Evolutionary conservation across 805 yeast species (phyloP).

Genomic region (Suhomyces sp.): DNA sequence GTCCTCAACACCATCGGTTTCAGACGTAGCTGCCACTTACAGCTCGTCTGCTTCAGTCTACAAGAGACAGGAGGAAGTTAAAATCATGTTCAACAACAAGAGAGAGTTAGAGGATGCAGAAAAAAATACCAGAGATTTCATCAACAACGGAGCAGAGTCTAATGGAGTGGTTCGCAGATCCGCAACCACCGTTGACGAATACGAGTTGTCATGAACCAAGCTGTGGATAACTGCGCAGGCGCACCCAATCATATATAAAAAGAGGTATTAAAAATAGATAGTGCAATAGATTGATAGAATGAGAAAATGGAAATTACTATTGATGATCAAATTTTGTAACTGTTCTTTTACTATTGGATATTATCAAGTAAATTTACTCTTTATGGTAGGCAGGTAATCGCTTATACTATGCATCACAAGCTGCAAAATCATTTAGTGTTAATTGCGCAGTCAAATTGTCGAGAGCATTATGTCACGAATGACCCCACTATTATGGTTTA

Average conservation of each 20-base stretch:
- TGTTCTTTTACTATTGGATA: too few species aligned
- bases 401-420: too few species aligned
- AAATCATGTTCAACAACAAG: conserved; percentile 17
- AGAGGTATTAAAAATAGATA: too few species aligned
- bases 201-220: conserved; percentile 1
- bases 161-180: conserved; percentile 2
- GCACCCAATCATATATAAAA: conserved; percentile 1
- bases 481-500: too few species aligned
- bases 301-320: too few species aligned
- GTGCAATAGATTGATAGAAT: too few species aligned
- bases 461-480: too few species aligned
- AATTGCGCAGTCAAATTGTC: too few species aligned
- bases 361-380: too few species aligned
- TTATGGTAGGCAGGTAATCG: too few species aligned
- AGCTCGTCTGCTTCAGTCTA: conserved; percentile 15
- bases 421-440: too few species aligned
- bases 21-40: conserved; percentile 19
- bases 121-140: conserved; percentile 1
- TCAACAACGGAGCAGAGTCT: not conserved
- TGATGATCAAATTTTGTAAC: too few species aligned
- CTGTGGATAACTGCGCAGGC: conserved; percentile 1
- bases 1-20: conserved; percentile 11
- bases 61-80: conserved; percentile 11
- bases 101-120: conserved; percentile 11
- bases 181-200: conserved; percentile 1